phyloP scores from a whole-genome alignment of 495 filamentous ascomycete species.

The Baudoinia panamericana region DNA sequence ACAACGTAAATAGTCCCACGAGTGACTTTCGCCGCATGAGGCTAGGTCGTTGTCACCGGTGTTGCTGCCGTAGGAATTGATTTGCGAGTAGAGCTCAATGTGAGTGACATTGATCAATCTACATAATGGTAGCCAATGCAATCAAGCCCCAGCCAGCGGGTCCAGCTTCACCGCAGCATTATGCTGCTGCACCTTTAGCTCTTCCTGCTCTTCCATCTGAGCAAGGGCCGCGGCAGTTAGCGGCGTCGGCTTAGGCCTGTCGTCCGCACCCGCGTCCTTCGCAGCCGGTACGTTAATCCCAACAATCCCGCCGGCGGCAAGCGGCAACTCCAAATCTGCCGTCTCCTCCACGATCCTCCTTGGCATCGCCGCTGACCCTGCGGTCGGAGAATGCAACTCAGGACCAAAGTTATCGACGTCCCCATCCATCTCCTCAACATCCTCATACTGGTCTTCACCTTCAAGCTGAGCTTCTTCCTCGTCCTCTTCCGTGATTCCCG shows the following conservation, averaged over 20 bases:
- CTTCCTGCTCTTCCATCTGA: slow-evolving; percentile 13
- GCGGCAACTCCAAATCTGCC: neutral
- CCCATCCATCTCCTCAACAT: slow-evolving; percentile 31
- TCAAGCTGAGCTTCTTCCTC: slow-evolving; percentile 32
- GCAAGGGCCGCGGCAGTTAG: slow-evolving; percentile 18
- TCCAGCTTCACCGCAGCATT: too few species aligned
- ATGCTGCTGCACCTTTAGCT: slow-evolving; percentile 8
- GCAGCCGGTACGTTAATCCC: too few species aligned
- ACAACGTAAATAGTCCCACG: too few species aligned
- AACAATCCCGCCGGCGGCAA: slow-evolving; percentile 1
- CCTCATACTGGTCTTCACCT: slow-evolving; percentile 22
- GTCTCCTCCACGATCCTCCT: slow-evolving; percentile 5
- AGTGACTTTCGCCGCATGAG: too few species aligned
- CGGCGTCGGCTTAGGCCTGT: slow-evolving; percentile 1
- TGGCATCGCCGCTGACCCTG: slow-evolving; percentile 1
- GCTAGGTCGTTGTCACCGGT: too few species aligned
- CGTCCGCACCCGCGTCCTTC: slow-evolving; percentile 1
- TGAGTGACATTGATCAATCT: too few species aligned
- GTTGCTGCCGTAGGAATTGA: too few species aligned
- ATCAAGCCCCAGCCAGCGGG: too few species aligned
- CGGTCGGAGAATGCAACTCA: slow-evolving; percentile 1
- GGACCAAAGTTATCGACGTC: slow-evolving; percentile 30
- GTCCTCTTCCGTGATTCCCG: slow-evolving; percentile 69
- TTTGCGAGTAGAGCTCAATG: too few species aligned
- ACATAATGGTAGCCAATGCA: too few species aligned